Evolutionary conservation across 768 basidiomycete species (phyloP), one percentile per base, ranked within the genome.

Genomic region (Xerocomellus amylosporus): DNA sequence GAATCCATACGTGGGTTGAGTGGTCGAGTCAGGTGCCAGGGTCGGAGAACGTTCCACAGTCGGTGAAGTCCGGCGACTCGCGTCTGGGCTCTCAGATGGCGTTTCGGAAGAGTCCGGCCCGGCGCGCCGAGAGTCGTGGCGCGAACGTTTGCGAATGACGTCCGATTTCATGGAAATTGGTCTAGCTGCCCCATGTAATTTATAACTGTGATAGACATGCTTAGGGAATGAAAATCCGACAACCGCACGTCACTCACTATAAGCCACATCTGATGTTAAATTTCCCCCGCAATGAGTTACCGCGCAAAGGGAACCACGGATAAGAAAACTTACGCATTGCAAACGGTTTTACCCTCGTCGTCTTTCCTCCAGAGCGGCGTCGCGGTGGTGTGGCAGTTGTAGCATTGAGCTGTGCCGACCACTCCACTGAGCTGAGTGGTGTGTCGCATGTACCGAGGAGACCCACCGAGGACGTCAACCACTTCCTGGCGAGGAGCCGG

Each of bases 121-220:
- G 49, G 74, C 61, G 19, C 86, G 81, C 34, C 88, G 82, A 20
- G 87, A 85, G 55, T 92, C 89, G 60, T 91, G 89, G 2, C 90
- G 77, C 2, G 90, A 89, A 38, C 91, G 85, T 66, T 93, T 93
- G 56, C 90, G 87, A 60, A 93, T 90, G 34, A 92, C 85, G 58
- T 93, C 91, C 5, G 89, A 91, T 68, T 93, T 93, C 90, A 93
- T 93, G 8, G 88, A 90, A 56, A 92, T 90, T 2, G 91, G 91
- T 24, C 91, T 85, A 2, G 87, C 85, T 19, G 90, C 86, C 17
- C 91, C 90, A 68, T 93, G 89, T 2, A 93, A 75, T 69, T 93
- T 93, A 73, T 89, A 90, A 64, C 80, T 82, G 49, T 24, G 37
- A 53, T 33, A 42, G 20, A 51, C 50, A 13, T 49, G 34, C 2